Evolutionary conservation across 1,139 yeast genomes (phyloP), one percentile per base, ranked within the genome.

Genomic region (Arxiozyma slooffiae): DNA sequence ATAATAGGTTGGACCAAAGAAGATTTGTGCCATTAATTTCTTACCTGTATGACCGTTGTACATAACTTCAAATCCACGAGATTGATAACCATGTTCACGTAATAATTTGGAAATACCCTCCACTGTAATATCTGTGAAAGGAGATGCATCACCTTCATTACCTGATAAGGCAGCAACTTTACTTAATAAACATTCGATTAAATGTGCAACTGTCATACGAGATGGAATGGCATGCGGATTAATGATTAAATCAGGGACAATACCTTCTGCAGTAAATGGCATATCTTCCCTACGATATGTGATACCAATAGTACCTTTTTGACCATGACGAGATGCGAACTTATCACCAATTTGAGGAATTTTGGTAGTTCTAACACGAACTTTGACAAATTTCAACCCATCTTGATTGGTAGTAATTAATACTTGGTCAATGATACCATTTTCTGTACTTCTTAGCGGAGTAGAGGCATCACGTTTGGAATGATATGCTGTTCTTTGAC

Each of bases 221-320:
- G 98, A 92, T 60, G 99, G 99, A 79, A 92, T 92, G 66, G 98
- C 98, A 72, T 92, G 99, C 0, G 99, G 99, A 69, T 92, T 92
- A 69, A 92, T 92, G 63, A 92, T 87, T 67, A 92, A 78, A 73
- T 92, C 99, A 5, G 99, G 99, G 38, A 90, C 97, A 66, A 90
- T 72, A 68, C 99, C 99, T 70, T 92, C 94, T 2, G 87, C 77
- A n/a, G 95, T 83, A 69, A 94, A 92, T 36, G 98, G 99, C 97
- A 92, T 92, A 69, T 92, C 99, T 71, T 92, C 99, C 68, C 92
- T 94, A 67, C 97, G 81, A 68, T 92, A 94, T 0, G 98, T 92
- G 55, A 92, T 95, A 81, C 99, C 99, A 70, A 94, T 90, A 26
- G 98, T 94, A 84, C 99, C 99, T 75, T 92, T 92, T 72, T 94